These are phyloP conservation scores for Salvia miltiorrhiza DNA, from an alignment of 257 asterid genomes.

Conservation along the genomic window DNA sequence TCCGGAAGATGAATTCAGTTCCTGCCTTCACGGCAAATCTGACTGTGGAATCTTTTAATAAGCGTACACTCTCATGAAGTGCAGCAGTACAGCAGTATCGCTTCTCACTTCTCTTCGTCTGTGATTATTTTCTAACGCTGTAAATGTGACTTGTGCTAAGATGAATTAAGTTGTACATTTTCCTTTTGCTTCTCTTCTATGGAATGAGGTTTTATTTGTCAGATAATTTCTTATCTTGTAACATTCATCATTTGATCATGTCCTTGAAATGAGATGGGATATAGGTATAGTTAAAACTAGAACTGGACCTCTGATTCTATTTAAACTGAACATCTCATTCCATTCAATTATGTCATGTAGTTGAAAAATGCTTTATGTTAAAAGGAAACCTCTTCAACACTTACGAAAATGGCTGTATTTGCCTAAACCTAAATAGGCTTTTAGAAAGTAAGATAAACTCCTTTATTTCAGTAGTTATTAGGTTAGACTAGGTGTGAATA, in stretches of 20 bases:
- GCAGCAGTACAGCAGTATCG: background rate
- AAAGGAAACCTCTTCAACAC: too few species aligned
- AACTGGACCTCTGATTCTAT: background rate
- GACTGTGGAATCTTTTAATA: constrained; percentile 88
- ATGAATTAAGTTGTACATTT: background rate
- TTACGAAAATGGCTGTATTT: too few species aligned
- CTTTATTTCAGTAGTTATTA: too few species aligned
- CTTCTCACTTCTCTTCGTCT: background rate
- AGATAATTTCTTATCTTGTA: background rate
- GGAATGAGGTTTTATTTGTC: background rate
- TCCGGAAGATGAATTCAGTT: constrained; percentile 76
- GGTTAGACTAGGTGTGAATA: too few species aligned
- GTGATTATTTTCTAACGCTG: background rate
- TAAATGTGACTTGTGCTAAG: background rate
- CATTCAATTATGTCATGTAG: background rate
- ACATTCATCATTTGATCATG: background rate
- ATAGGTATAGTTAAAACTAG: background rate
- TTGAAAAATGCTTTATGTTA: background rate
- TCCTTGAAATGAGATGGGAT: background rate
- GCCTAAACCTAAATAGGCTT: too few species aligned
- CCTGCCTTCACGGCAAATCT: constrained; percentile 96
- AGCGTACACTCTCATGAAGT: constrained; percentile 77
- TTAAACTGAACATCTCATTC: background rate
- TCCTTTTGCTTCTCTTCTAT: background rate
- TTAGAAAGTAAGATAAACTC: too few species aligned